Percentiles rank a stretch among this genome's conserved stretches.
Evolutionary conservation across 2,329 filamentous ascomycete genomes (phyloP).

Genomic region (Rhynchosporium secalis): DNA sequence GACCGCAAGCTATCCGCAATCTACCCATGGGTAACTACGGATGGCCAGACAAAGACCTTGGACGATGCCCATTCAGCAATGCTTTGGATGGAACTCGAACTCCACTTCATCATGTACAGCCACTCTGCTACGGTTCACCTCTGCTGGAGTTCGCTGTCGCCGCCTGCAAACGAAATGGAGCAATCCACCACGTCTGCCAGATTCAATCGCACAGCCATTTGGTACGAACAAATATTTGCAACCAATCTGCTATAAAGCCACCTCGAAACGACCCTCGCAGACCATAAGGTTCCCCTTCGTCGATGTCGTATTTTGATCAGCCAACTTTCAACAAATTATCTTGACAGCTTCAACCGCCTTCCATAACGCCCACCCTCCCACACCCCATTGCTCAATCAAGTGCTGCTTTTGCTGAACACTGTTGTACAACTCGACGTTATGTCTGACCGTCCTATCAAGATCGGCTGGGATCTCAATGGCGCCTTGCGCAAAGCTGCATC

Average conservation of each 20-base stretch:
- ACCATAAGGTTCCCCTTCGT: neutral
- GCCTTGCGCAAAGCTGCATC: constrained; percentile 2
- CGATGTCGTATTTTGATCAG: neutral
- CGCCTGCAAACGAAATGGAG: neutral
- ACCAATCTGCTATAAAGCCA: neutral
- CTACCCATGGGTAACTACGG: neutral
- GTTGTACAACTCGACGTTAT: constrained; percentile 20
- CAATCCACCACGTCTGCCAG: constrained; percentile 1
- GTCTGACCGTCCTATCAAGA: constrained; percentile 32
- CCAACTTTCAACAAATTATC: neutral
- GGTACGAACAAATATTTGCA: neutral
- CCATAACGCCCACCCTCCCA: neutral
- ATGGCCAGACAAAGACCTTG: neutral
- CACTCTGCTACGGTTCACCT: neutral
- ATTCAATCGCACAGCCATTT: neutral
- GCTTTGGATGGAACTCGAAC: neutral
- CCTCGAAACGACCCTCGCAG: neutral
- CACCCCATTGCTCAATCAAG: neutral
- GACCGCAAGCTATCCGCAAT: constrained; percentile 13
- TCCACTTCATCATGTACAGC: neutral
- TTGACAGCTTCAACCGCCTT: neutral
- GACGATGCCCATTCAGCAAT: neutral
- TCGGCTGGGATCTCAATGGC: constrained; percentile 29
- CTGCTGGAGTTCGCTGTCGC: neutral
- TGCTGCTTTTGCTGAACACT: neutral